Conservation (phyloP, 176 grass and related monocot genomes). For the Bolboschoenus planiculmis region DNA sequence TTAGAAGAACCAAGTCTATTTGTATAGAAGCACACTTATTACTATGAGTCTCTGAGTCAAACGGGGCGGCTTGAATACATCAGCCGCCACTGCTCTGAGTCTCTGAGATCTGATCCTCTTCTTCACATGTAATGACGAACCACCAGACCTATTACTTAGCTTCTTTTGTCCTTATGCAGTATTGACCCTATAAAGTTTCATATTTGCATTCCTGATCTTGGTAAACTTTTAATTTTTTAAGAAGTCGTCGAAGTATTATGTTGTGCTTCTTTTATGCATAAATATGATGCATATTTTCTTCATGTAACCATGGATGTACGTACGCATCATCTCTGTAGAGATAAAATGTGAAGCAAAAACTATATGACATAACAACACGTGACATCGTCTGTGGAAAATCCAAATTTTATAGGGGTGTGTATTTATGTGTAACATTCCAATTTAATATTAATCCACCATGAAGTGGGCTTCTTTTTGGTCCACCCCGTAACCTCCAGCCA, state of each 20-base stretch:
- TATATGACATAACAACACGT: background rate
- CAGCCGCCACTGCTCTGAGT: background rate
- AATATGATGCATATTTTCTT: background rate
- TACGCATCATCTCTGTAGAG: background rate
- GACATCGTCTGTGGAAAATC: background rate
- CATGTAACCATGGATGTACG: background rate
- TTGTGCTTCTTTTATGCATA: background rate
- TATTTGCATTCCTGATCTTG: background rate
- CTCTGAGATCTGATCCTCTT: no score
- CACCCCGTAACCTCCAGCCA: background rate
- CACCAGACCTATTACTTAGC: background rate
- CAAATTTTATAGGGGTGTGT: background rate
- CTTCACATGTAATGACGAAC: constrained; percentile 6
- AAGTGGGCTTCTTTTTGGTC: constrained; percentile 17
- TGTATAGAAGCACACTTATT: background rate
- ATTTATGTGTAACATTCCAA: background rate
- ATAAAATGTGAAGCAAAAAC: background rate
- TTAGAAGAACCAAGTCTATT: background rate
- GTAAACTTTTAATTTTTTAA: background rate
- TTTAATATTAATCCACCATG: background rate
- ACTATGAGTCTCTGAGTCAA: background rate
- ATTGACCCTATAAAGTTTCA: background rate
- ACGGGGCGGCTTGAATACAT: constrained; percentile 1
- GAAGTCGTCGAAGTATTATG: background rate
- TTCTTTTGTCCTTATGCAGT: background rate